Evolutionary conservation across 78 protist species (phyloP), one percentile per base, ranked within the genome.

Genomic region (Goniomonas avonlea): DNA sequence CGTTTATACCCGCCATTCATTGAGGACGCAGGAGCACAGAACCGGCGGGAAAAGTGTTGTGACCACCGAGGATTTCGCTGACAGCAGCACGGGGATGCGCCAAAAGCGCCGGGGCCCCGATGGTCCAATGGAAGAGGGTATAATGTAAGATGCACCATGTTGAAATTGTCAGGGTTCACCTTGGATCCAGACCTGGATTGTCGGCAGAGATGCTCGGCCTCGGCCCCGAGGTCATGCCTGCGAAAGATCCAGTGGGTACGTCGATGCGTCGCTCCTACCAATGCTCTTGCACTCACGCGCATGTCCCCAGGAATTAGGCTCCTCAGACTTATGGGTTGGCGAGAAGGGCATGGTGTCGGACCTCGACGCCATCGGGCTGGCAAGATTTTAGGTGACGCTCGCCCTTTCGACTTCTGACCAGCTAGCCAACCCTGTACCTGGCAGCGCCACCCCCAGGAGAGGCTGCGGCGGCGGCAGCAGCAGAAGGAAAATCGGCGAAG

Each of bases 291-390:
- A 31, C 37, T 21, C n/a, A 17, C 17, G 45, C 27, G 37, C 4
- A 39, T 0, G 27, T 38, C 69, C 17, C 37, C 63, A 21, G 82
- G 88, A 25, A n/a, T 35, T 21, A 41, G n/a, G 80, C 53, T 85
- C 45, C 80, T 85, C 20, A 76, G 68, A 20, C 4, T 15, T 17
- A 39, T 78, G 78, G 84, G 84, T 27, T 85, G 88, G 88, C 32
- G 75, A 27, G 73, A 56, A n/a, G 88, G 88, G 25, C 61, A 73
- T 27, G 81, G 80, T 27, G 53, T 85, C 34, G 88, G 88, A 5
- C 79, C 79, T 0, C 56, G 59, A 2, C 39, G 71, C 31, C 32
- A 63, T 39, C 71, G 71, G 47, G 17, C 4, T 39, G 17, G 43
- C 11, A 25, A 21, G 11, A 63, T n/a, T n/a, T n/a, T n/a, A n/a